Conservation (phyloP, 139 green algal genomes). For the Penium margaritaceum region DNA sequence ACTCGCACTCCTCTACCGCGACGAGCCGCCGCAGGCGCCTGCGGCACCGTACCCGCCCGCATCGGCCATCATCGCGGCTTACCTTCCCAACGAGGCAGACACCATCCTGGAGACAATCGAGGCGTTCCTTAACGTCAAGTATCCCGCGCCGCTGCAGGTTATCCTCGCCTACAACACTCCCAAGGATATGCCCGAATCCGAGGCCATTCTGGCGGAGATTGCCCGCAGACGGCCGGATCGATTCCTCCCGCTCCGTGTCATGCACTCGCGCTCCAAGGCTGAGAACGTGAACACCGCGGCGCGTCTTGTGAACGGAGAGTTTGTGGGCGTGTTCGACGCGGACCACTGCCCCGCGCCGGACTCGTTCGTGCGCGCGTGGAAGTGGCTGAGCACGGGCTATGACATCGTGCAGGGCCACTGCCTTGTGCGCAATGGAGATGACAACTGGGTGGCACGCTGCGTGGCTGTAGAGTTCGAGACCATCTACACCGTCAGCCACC, state of each 20-base stretch:
- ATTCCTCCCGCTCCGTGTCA: conserved; percentile 12
- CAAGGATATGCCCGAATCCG: conserved; percentile 32
- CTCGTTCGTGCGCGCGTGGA: conserved; percentile 29
- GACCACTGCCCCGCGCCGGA: conserved; percentile 26
- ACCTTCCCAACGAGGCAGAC: conserved; percentile 40
- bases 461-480: no score
- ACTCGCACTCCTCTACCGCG: conserved; percentile 13
- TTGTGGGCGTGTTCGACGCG: conserved; percentile 33
- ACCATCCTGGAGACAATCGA: conserved; percentile 38
- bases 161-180: conserved; percentile 40
- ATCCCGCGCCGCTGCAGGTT: conserved; percentile 33
- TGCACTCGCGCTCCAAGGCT: conserved; percentile 22
- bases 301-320: conserved; percentile 19
- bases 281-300: conserved; percentile 39
- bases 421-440: conserved; percentile 21
- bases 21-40: background rate
- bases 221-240: conserved; percentile 7
- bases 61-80: conserved; percentile 37
- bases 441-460: no score
- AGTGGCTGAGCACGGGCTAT: conserved; percentile 17
- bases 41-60: conserved; percentile 12
- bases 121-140: conserved; percentile 29
- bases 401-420: conserved; percentile 40
- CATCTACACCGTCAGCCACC: no score
- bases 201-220: conserved; percentile 24